A percentile compares a stretch with the other conserved stretches of the same genome.
Conservation (phyloP, 345 rosid species). For the Passiflora organensis region DNA sequence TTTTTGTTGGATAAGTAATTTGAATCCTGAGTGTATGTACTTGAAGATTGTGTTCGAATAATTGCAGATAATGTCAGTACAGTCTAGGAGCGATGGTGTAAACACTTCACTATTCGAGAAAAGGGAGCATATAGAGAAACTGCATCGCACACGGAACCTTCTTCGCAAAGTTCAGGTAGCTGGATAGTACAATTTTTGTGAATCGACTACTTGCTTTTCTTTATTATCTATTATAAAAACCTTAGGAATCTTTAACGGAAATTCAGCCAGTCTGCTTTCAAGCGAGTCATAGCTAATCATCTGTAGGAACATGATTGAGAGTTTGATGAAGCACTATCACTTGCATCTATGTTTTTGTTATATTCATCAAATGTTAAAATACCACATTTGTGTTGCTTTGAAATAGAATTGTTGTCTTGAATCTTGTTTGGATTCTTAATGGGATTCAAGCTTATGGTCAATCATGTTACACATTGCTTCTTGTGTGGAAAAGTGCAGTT, state of each 20-base stretch:
- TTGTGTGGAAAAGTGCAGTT: slow-evolving; percentile 74
- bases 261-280: background rate
- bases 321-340: background rate
- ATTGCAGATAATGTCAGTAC: slow-evolving; percentile 86
- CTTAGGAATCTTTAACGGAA: background rate
- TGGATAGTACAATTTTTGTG: no score
- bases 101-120: slow-evolving; percentile 85
- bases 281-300: background rate
- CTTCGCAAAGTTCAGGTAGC: slow-evolving; percentile 96
- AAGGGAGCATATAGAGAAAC: slow-evolving; percentile 96
- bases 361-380: no score
- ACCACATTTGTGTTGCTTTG: background rate
- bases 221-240: no score
- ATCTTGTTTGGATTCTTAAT: background rate
- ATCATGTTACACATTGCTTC: slow-evolving; percentile 7
- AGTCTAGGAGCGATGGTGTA: slow-evolving; percentile 95
- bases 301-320: background rate
- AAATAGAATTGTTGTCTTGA: background rate
- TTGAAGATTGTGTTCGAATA: background rate
- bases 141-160: slow-evolving; percentile 90
- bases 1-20: background rate
- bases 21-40: background rate
- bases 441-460: slow-evolving; percentile 1
- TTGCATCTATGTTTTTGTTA: background rate
- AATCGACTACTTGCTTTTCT: no score